A percentile compares a stretch with the other conserved stretches of the same genome.
Conservation (phyloP, 1,284 basidiomycete species). For the Apiotrichum montevideense region DNA sequence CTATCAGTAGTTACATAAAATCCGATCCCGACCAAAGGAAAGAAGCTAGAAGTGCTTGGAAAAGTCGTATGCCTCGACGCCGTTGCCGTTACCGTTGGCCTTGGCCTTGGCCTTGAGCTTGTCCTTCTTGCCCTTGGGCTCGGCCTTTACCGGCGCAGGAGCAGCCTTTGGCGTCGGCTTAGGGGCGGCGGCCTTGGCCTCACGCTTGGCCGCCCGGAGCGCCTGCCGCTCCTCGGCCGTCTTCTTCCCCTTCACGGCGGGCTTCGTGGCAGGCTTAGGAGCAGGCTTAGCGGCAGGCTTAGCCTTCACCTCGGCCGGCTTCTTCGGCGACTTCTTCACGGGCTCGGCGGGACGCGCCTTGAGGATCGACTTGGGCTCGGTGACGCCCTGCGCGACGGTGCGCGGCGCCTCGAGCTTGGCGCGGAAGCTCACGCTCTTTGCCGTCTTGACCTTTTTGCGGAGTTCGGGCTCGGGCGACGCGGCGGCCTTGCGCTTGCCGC, state of each 20-base stretch:
- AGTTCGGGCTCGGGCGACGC: slow-evolving; percentile 11
- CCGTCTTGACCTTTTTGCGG: slow-evolving; percentile 20
- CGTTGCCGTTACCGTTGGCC: slow-evolving; percentile 5
- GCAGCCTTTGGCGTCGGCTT: neutral
- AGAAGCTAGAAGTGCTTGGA: slow-evolving; percentile 25
- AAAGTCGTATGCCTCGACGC: slow-evolving; percentile 21
- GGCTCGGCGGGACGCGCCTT: slow-evolving; percentile 5
- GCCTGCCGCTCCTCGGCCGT: slow-evolving; percentile 1
- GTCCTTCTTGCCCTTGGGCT: neutral
- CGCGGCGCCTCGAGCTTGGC: slow-evolving; percentile 23
- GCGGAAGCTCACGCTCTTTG: slow-evolving; percentile 27
- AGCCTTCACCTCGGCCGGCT: slow-evolving; percentile 5
- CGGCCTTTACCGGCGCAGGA: neutral
- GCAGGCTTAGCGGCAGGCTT: slow-evolving; percentile 6
- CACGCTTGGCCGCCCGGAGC: slow-evolving; percentile 1
- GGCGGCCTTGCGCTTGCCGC: slow-evolving; percentile 19
- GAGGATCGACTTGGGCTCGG: slow-evolving; percentile 13
- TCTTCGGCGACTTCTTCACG: slow-evolving; percentile 6
- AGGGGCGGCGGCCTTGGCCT: neutral
- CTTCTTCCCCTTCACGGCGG: slow-evolving; percentile 17
- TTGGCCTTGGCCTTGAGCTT: slow-evolving; percentile 10
- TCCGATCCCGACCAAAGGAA: neutral
- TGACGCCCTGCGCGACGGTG: slow-evolving; percentile 8
- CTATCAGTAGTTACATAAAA: slow-evolving; percentile 3
- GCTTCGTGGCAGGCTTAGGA: slow-evolving; percentile 12